Base-by-base conservation (phyloP, 495 filamentous ascomycete genomes). In the Aspergillus sclerotiicarbonarius region DNA sequence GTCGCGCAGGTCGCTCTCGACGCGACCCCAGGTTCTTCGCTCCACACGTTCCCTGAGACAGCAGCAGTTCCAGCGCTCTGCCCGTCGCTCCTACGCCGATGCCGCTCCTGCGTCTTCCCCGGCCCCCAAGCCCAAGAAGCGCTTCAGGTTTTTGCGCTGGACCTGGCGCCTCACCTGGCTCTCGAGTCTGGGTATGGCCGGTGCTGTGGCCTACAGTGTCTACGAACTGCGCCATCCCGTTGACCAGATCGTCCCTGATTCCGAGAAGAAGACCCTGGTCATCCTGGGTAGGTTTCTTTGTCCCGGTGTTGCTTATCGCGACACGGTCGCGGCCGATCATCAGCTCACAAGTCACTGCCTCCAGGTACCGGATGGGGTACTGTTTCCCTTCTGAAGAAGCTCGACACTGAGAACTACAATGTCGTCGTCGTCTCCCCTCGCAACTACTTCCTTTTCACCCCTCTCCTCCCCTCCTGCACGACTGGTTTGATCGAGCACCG, bases 401-500 rank as follows among this genome's bases (percentile, higher is more conserved):
- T 98, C 67, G 95, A 98, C 71, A 96, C 94, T 47, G 87, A 93
- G 66, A 95, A 97, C 82, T 98, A 96, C 83, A 98, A 98, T 76
- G 94, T 98, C 69, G 74, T 96, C 74, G 90, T 98, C 63, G 88
- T 83, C 51, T 97, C 93, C 43, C 94, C 94, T 54, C 90, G 94
- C 64, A 98, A 98, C 77, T 99, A 94, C 84, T 99, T 99, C 87
- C 88, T 99, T 57, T 99, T 98, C 83, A 99, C 95, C 16, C 94
- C 94, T 43, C 84, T 99, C 46, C 83, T 99, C 43, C 94, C 94
- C 52, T 96, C 91, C 70, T 98, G 95, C 76, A 97, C 94, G 21
- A 96, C 91, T 51, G 94, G 95, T 71, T 87, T 90, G 63, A 93
- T 99, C 68, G 95, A 99, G 79, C 95, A 97, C 80, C 90, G 95